A percentile compares a stretch with the other conserved stretches of the same genome.
Conservation (phyloP, 345 rosid species). For the Iberis pinnata region DNA sequence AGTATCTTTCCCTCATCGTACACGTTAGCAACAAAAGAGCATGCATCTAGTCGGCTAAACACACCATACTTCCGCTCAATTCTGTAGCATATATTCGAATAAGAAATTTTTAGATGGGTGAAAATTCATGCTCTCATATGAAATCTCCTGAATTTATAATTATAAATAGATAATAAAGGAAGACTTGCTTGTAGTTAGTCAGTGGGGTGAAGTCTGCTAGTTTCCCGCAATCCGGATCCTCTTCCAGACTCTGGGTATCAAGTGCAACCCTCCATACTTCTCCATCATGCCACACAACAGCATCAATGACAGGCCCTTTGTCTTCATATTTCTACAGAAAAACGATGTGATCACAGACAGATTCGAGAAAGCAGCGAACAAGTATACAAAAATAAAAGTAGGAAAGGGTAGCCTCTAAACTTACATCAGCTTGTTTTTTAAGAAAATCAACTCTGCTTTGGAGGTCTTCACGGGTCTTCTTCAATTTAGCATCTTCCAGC, state of each 20-base stretch:
- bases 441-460: conserved; percentile 73
- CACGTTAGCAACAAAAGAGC: conserved; percentile 75
- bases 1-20: conserved; percentile 75
- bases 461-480: conserved; percentile 75
- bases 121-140: too few species aligned
- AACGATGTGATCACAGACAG: conserved; percentile 13
- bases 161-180: too few species aligned
- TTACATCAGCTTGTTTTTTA: conserved; percentile 76
- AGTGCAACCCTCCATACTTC: conserved; percentile 94
- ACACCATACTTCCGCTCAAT: conserved; percentile 75
- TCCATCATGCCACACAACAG: conserved; percentile 97
- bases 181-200: conserved; percentile 68
- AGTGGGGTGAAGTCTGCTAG: conserved; percentile 71
- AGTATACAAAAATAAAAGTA: conserved; percentile 6
- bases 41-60: conserved; percentile 93
- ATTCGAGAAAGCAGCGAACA: conserved; percentile 9
- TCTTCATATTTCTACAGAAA: conserved; percentile 66
- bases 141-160: background rate
- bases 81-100: conserved; percentile 40
- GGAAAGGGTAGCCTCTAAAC: conserved; percentile 27
- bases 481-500: conserved; percentile 60
- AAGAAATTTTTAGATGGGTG: background rate
- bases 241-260: conserved; percentile 86
- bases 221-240: conserved; percentile 68
- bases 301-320: conserved; percentile 90